Evolutionary conservation across 2,329 filamentous ascomycete species (phyloP), one percentile per base, ranked within the genome.

Genomic region (Gaeumannomyces sp.): DNA sequence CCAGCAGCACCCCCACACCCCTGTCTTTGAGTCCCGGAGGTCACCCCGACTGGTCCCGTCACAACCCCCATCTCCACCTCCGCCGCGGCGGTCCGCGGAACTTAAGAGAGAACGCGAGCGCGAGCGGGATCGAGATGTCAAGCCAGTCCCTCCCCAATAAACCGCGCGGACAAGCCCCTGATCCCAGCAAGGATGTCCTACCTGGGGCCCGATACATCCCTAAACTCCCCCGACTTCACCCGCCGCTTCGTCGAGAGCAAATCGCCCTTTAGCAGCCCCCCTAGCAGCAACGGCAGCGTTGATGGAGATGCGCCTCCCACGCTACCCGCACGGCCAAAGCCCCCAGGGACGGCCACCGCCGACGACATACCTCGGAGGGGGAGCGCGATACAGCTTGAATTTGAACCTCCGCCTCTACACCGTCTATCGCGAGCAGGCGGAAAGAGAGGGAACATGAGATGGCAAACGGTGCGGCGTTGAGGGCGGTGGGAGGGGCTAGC

Each of bases 201-300:
- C 65, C 64, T 71, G 14, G 67, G 67, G 16, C 71, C 31, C 22
- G 62, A 64, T 25, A 31, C 59, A 22, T 56, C 68, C 27, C 28
- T 35, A n/a, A 58, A 28, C 67, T 25, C 64, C 67, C 7, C 68
- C 29, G 78, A 80, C 57, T 65, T 69, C 67, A 74, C 68, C 71
- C 76, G 68, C 59, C 70, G 78, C 71, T 45, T 79, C 73, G 59
- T 76, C 72, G 74, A 79, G 67, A 77, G 80, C 71, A 73, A 87
- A 0, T 97, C 94, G 1, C 93, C 94, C 0, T 97, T 97, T 73
- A 93, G 83, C 71, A 97, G 92, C 50, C 93, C 93, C 25, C 92
- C 93, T 0, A 88, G 87, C 69, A 94, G 89, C 72, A 84, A 85
- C 5, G 87, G 85, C 65, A 89, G 83, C 64, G 73, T 79, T 0